Conservation (phyloP, 2,329 filamentous ascomycete genomes). For the Colletotrichum gigasporum region DNA sequence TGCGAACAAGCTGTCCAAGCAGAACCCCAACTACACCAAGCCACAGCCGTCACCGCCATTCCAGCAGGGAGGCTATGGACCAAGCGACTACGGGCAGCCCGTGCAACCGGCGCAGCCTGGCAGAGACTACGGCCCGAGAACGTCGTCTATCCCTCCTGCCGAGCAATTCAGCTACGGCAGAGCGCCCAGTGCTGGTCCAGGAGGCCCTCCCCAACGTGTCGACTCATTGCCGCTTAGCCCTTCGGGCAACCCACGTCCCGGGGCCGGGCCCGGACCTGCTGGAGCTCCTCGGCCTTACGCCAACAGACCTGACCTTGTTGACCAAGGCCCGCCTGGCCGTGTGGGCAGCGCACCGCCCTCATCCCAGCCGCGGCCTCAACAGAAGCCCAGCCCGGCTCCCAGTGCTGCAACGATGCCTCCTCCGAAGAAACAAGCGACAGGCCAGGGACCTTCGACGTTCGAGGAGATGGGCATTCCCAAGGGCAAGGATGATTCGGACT, state of each 20-base stretch:
- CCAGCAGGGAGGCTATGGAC: constrained; percentile 33
- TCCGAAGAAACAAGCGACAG: constrained; percentile 55
- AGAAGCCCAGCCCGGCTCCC: constrained; percentile 40
- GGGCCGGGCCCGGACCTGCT: constrained; percentile 16
- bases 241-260: constrained; percentile 21
- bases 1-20: constrained; percentile 50
- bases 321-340: constrained; percentile 36
- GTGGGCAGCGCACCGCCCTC: constrained; percentile 49
- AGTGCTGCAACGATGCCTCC: constrained; percentile 44
- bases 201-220: constrained; percentile 40
- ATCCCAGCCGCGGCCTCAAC: constrained; percentile 36
- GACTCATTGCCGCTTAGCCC: constrained; percentile 41
- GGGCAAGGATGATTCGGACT: constrained; percentile 86
- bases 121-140: constrained; percentile 50
- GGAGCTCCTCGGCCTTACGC: constrained; percentile 16
- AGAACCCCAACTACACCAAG: constrained; percentile 40
- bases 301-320: constrained; percentile 26
- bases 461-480: constrained; percentile 97
- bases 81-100: constrained; percentile 29
- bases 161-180: constrained; percentile 38
- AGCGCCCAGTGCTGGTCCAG: constrained; percentile 41
- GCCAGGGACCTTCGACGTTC: constrained; percentile 91
- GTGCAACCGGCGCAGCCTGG: constrained; percentile 39
- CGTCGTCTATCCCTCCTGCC: constrained; percentile 40
- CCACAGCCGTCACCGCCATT: constrained; percentile 39